These are phyloP conservation scores for Quercus alba DNA, from an alignment of 306 rosid species.

Conservation along the genomic window DNA sequence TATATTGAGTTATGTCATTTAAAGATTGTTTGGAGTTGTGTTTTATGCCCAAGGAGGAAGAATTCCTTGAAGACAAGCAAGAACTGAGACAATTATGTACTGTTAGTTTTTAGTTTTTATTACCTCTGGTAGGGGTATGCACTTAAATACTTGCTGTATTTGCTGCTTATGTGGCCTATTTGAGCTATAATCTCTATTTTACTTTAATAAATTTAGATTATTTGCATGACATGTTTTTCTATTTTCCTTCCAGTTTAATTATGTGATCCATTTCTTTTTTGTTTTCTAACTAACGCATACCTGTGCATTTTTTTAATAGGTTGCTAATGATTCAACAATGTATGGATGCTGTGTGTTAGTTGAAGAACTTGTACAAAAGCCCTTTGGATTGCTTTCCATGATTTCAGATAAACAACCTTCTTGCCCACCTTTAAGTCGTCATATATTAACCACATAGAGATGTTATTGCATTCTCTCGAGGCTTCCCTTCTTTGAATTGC, in stretches of 20 bases:
- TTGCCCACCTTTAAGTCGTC: conserved; percentile 66
- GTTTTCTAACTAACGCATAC: not conserved
- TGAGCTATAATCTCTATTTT: not conserved
- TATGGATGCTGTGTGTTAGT: conserved; percentile 96
- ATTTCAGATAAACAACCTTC: conserved; percentile 56
- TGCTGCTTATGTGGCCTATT: not conserved
- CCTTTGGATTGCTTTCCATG: conserved; percentile 80
- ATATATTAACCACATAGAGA: conserved; percentile 76
- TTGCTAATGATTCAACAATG: conserved; percentile 90
- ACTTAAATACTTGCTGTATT: not conserved
- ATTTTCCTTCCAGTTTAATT: not conserved
- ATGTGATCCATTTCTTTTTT: not conserved
- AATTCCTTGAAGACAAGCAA: not conserved
- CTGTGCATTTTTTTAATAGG: conserved; percentile 41
- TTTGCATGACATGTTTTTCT: not conserved
- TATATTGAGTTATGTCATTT: not conserved
- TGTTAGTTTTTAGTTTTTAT: not conserved
- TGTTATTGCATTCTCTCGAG: conserved; percentile 97
- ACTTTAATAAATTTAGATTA: not conserved
- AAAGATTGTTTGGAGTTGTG: not conserved
- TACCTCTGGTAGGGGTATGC: not conserved
- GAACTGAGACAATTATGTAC: not conserved
- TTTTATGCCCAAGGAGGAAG: not conserved
- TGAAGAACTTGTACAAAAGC: conserved; percentile 91
- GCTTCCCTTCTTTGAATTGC: conserved; percentile 88